A percentile compares a stretch with the other conserved stretches of the same genome.
Conservation (phyloP, 2,329 filamentous ascomycete genomes). For the Calonectria fujianensis region DNA sequence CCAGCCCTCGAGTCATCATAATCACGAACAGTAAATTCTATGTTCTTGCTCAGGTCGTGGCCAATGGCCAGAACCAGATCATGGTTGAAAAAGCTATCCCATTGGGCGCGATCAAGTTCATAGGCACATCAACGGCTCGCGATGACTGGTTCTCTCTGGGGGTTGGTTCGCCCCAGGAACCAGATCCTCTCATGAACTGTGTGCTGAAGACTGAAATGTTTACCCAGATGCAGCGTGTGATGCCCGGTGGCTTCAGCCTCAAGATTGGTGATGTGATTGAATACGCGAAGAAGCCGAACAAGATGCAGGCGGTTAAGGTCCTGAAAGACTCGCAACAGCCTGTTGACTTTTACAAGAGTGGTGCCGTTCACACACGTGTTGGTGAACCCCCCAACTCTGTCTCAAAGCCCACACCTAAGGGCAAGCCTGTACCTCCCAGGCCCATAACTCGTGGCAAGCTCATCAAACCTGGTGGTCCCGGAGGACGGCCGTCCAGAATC, state of each 20-base stretch:
- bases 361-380: slow-evolving; percentile 88
- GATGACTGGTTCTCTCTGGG: slow-evolving; percentile 99
- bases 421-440: slow-evolving; percentile 88
- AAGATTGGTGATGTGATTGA: slow-evolving; percentile 91
- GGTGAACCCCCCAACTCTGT: slow-evolving; percentile 89
- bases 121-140: slow-evolving; percentile 86
- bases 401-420: slow-evolving; percentile 90
- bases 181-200: slow-evolving; percentile 95
- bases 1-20: slow-evolving; percentile 88
- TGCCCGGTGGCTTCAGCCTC: slow-evolving; percentile 87
- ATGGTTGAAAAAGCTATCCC: slow-evolving; percentile 87
- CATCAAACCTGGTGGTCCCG: slow-evolving; percentile 91
- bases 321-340: slow-evolving; percentile 87
- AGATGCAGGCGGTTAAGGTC: slow-evolving; percentile 91
- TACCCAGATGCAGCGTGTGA: slow-evolving; percentile 88
- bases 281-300: slow-evolving; percentile 98
- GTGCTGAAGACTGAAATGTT: slow-evolving; percentile 98
- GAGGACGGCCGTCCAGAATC: slow-evolving; percentile 85
- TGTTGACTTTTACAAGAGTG: slow-evolving; percentile 95
- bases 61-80: slow-evolving; percentile 89
- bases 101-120: slow-evolving; percentile 90
- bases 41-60: slow-evolving; percentile 88
- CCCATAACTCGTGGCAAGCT: slow-evolving; percentile 96
- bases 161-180: slow-evolving; percentile 90
- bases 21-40: slow-evolving; percentile 92